These are phyloP conservation scores for Xerocomellus intermedius DNA, from an alignment of 768 basidiomycete genomes.

Conservation along the genomic window DNA sequence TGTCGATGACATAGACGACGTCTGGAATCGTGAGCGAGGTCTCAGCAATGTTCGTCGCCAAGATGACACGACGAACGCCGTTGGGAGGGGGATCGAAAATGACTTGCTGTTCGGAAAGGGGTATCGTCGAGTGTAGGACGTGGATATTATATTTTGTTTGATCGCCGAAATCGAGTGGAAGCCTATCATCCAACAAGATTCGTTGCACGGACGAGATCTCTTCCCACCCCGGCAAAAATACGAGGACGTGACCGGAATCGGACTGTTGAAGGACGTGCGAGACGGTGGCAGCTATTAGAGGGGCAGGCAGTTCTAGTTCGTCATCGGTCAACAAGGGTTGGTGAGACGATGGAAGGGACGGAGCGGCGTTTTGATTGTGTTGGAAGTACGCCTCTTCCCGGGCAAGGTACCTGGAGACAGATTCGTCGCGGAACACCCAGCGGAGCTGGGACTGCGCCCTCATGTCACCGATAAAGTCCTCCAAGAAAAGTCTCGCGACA, in stretches of 20 bases:
- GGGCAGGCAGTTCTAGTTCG: slow-evolving; percentile 75
- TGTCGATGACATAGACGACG: slow-evolving; percentile 91
- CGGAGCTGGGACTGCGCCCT: slow-evolving; percentile 34
- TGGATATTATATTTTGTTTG: slow-evolving; percentile 64
- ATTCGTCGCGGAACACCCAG: slow-evolving; percentile 73
- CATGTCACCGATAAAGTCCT: slow-evolving; percentile 66
- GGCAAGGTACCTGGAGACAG: slow-evolving; percentile 67
- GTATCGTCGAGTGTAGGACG: slow-evolving; percentile 85
- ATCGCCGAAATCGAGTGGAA: slow-evolving; percentile 64
- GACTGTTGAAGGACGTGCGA: slow-evolving; percentile 72
- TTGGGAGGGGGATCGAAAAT: slow-evolving; percentile 80
- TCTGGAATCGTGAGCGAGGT: slow-evolving; percentile 95
- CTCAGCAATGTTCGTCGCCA: slow-evolving; percentile 95
- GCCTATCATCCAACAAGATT: slow-evolving; percentile 48
- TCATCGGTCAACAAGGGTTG: slow-evolving; percentile 33
- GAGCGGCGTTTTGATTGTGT: neutral
- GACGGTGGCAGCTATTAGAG: slow-evolving; percentile 79
- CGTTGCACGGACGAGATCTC: slow-evolving; percentile 78
- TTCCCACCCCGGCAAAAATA: slow-evolving; percentile 93
- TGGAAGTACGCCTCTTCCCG: slow-evolving; percentile 46
- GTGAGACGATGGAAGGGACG: slow-evolving; percentile 4
- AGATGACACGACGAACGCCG: slow-evolving; percentile 83
- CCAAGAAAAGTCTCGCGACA: slow-evolving; percentile 77
- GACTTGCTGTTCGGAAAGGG: slow-evolving; percentile 82
- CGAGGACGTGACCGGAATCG: slow-evolving; percentile 82